Evolutionary conservation across 2,329 filamentous ascomycete species (phyloP).

Genomic region (Dothideomycetidae sp.): DNA sequence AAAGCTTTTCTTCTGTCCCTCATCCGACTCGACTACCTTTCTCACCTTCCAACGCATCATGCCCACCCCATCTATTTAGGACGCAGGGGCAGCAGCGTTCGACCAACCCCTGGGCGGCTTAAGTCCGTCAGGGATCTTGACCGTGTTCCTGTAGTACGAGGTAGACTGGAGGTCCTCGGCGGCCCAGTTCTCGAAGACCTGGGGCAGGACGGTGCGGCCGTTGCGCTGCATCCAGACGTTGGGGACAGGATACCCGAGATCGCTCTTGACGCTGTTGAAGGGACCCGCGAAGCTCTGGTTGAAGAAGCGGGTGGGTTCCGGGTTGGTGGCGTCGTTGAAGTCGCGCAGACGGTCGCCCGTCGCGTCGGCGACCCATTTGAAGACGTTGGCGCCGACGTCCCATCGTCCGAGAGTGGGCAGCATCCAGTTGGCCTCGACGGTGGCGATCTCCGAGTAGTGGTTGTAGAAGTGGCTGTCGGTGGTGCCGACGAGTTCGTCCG

Average conservation of each 20-base stretch:
- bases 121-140: slow-evolving; percentile 22
- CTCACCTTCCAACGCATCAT: too few species aligned
- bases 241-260: slow-evolving; percentile 18
- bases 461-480: slow-evolving; percentile 47
- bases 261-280: slow-evolving; percentile 18
- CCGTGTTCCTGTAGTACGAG: slow-evolving; percentile 20
- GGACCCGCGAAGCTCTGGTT: slow-evolving; percentile 23
- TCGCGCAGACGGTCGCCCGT: slow-evolving; percentile 21
- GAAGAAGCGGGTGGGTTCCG: slow-evolving; percentile 18
- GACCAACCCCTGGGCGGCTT: slow-evolving; percentile 20
- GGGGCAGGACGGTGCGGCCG: slow-evolving; percentile 19
- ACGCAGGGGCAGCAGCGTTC: too few species aligned
- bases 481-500: slow-evolving; percentile 48
- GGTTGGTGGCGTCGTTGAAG: slow-evolving; percentile 17
- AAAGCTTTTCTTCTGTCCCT: background rate
- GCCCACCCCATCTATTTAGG: too few species aligned
- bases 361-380: slow-evolving; percentile 23
- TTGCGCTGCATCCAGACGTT: slow-evolving; percentile 19
- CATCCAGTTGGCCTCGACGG: slow-evolving; percentile 33
- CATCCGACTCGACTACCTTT: too few species aligned
- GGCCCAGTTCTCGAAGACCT: slow-evolving; percentile 17
- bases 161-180: slow-evolving; percentile 3
- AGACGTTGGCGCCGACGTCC: slow-evolving; percentile 35
- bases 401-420: slow-evolving; percentile 32
- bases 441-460: slow-evolving; percentile 33